A percentile compares a stretch with the other conserved stretches of the same genome.
Evolutionary conservation across 208 protist genomes (phyloP).

Genomic region (Leishmania arabica): DNA sequence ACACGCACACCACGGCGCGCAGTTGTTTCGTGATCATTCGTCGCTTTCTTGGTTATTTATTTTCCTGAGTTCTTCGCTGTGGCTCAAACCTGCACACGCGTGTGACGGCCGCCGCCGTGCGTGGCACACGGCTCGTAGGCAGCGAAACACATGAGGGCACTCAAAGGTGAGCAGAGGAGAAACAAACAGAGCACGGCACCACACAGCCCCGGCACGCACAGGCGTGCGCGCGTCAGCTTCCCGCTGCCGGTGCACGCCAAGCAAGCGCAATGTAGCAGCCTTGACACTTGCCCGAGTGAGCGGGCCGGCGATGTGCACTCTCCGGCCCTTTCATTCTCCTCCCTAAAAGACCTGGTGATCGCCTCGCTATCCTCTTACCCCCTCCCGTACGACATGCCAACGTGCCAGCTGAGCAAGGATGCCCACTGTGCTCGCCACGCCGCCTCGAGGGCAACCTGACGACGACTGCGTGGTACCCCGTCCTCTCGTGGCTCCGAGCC

Average conservation of each 20-base stretch:
- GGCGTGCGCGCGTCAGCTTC: neutral
- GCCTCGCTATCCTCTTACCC: neutral
- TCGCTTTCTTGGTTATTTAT: neutral
- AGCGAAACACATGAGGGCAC: neutral
- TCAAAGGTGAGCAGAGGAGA: neutral
- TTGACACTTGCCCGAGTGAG: neutral
- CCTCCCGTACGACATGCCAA: neutral
- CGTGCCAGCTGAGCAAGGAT: conserved; percentile 20
- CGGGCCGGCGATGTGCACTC: neutral
- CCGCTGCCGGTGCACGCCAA: neutral
- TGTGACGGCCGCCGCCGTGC: neutral
- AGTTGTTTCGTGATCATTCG: neutral
- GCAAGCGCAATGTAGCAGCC: neutral
- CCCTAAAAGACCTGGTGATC: neutral
- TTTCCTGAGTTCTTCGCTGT: neutral
- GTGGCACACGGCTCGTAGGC: neutral
- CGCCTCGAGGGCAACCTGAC: conserved; percentile 27
- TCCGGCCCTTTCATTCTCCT: neutral
- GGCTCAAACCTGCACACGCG: neutral
- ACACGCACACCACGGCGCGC: neutral
- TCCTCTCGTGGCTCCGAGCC: conserved; percentile 9
- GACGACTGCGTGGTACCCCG: conserved; percentile 17
- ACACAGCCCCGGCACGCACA: neutral
- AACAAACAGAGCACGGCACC: neutral
- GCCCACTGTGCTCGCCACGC: conserved; percentile 31